Percentiles rank a stretch among this genome's conserved stretches.
Evolutionary conservation across 2,329 filamentous ascomycete species (phyloP).

Genomic region (Colletotrichum sp.): DNA sequence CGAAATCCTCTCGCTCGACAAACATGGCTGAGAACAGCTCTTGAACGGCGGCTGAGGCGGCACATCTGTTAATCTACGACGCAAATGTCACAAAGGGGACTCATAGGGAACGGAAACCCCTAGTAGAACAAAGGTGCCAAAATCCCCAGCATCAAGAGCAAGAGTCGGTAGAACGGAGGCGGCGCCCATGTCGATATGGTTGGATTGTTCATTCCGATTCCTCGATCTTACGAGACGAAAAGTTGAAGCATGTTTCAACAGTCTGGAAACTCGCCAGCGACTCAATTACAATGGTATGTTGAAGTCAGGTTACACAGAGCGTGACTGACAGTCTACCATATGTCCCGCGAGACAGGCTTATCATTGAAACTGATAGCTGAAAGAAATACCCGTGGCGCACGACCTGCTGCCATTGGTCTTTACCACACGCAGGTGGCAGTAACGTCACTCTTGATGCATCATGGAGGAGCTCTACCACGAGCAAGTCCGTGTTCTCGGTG

Average conservation of each 20-base stretch:
- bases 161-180: not conserved
- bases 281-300: not conserved
- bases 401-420: not conserved
- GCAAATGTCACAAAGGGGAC: not conserved
- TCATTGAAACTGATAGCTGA: not conserved
- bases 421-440: not conserved
- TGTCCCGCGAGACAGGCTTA: not conserved
- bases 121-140: not conserved
- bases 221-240: not conserved
- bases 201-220: not conserved
- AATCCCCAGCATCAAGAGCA: not conserved
- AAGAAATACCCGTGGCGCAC: not conserved
- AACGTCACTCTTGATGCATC: conserved; percentile 42
- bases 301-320: not conserved
- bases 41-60: not conserved
- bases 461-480: conserved; percentile 84
- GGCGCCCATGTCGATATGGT: not conserved
- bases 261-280: not conserved
- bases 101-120: not conserved
- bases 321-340: not conserved
- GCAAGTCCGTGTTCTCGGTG: conserved; percentile 75
- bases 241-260: not conserved
- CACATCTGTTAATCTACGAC: not conserved
- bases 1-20: not conserved
- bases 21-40: not conserved